A percentile compares a stretch with the other conserved stretches of the same genome.
These are phyloP conservation scores for Mycosphaerella sp. DNA, from an alignment of 2,329 filamentous ascomycete genomes.

Conservation along the genomic window DNA sequence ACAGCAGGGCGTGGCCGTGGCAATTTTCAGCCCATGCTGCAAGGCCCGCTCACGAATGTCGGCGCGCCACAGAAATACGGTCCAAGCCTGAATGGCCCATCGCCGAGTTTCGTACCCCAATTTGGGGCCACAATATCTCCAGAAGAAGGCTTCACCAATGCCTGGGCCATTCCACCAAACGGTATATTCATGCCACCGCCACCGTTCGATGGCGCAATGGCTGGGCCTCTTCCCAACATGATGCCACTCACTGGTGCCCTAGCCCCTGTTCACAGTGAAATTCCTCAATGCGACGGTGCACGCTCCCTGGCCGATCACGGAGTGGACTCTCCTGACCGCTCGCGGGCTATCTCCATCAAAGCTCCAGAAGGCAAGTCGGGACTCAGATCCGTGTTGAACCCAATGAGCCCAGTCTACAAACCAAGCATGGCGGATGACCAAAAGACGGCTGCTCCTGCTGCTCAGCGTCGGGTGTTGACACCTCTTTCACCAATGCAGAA, in stretches of 20 bases:
- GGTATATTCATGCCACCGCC: constrained; percentile 26
- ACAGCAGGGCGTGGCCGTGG: constrained; percentile 15
- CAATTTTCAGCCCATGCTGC: constrained; percentile 23
- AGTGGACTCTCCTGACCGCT: constrained; percentile 20
- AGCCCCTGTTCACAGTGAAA: background rate
- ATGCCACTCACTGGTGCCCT: background rate
- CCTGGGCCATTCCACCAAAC: constrained; percentile 23
- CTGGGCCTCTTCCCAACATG: constrained; percentile 13
- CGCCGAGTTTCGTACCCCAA: constrained; percentile 11
- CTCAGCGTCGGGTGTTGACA: constrained; percentile 12
- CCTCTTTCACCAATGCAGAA: constrained; percentile 20
- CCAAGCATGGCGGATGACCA: constrained; percentile 17
- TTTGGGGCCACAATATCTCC: constrained; percentile 18
- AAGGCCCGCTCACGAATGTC: constrained; percentile 9
- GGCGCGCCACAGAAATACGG: background rate
- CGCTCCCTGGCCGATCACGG: constrained; percentile 20
- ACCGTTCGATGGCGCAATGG: constrained; percentile 30
- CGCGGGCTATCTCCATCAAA: constrained; percentile 33
- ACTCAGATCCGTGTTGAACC: constrained; percentile 32
- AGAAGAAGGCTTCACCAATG: constrained; percentile 19
- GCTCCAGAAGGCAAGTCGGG: constrained; percentile 26
- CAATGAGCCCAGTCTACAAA: constrained; percentile 37
- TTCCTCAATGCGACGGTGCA: constrained; percentile 27
- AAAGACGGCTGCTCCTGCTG: background rate
- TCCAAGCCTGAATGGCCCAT: constrained; percentile 12